These are phyloP conservation scores for Pseudodiploospora longispora DNA, from an alignment of 2,329 filamentous ascomycete genomes.

Conservation along the genomic window DNA sequence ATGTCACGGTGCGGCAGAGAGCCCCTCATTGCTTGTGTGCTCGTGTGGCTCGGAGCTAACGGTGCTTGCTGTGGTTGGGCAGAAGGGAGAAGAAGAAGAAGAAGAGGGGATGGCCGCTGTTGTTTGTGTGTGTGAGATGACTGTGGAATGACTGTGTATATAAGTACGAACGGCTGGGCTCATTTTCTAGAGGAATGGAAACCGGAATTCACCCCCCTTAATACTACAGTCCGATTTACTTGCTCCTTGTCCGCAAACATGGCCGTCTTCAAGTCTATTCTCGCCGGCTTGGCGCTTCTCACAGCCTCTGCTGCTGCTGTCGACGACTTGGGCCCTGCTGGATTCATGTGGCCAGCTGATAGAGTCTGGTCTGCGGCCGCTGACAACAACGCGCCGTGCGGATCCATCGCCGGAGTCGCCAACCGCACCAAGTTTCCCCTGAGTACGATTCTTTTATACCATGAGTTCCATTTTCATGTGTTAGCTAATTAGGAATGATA, in stretches of 20 bases:
- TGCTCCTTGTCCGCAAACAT: background rate
- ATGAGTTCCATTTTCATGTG: background rate
- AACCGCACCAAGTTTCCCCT: conserved; percentile 46
- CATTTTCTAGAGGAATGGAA: no score
- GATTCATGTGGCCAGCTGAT: conserved; percentile 48
- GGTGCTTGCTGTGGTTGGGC: no score
- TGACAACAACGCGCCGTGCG: conserved; percentile 47
- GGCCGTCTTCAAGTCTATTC: background rate
- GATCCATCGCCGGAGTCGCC: conserved; percentile 26
- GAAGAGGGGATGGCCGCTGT: no score
- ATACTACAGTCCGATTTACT: no score
- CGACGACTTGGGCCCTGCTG: conserved; percentile 35
- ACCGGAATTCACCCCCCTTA: no score
- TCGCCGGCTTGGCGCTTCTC: background rate
- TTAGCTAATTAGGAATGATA: conserved; percentile 12
- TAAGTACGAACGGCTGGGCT: no score
- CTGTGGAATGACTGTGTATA: no score
- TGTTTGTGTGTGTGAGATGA: no score
- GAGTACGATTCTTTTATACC: conserved; percentile 18
- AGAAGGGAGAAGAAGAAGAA: no score
- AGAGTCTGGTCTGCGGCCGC: conserved; percentile 39
- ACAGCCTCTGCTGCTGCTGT: background rate
- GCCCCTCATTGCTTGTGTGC: no score
- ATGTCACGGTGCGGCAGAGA: no score
- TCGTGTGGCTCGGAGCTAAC: no score